A percentile compares a stretch with the other conserved stretches of the same genome.
These are phyloP conservation scores for Aspergillus puulaauensis DNA, from an alignment of 2,329 filamentous ascomycete genomes.

Conservation along the genomic window DNA sequence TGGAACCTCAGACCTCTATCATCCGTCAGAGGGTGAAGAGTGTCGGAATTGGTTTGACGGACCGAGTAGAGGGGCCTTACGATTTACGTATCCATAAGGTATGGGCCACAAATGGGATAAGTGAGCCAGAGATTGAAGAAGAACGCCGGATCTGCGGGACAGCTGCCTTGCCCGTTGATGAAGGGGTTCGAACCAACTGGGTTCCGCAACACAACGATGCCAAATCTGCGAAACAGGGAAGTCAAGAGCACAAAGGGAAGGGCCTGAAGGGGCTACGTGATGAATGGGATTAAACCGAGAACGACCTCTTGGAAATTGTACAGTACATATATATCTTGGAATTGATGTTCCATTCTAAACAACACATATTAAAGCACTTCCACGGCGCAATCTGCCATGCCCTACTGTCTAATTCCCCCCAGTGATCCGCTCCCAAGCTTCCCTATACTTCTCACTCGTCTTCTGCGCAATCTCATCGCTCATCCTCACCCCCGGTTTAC, in stretches of 20 bases:
- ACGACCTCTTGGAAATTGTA: conserved; percentile 7
- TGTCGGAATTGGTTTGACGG: conserved; percentile 84
- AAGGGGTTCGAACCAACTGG: conserved; percentile 34
- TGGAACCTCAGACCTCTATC: conserved; percentile 91
- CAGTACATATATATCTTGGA: conserved; percentile 9
- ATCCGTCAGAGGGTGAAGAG: conserved; percentile 81
- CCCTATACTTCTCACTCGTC: conserved; percentile 71
- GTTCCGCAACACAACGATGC: conserved; percentile 11
- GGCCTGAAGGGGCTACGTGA: conserved; percentile 35
- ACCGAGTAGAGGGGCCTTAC: conserved; percentile 84
- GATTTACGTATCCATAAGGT: conserved; percentile 81
- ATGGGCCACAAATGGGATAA: conserved; percentile 82
- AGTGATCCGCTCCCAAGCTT: conserved; percentile 71
- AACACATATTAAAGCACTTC: neutral
- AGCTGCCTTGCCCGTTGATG: conserved; percentile 38
- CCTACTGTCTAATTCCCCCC: conserved; percentile 47
- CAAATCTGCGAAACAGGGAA: conserved; percentile 8
- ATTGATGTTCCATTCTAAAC: neutral
- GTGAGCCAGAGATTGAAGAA: conserved; percentile 40
- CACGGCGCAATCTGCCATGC: neutral
- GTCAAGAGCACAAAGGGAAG: conserved; percentile 27
- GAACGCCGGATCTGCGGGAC: conserved; percentile 41
- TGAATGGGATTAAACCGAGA: conserved; percentile 30
- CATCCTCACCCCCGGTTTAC: conserved; percentile 70
- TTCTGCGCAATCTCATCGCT: conserved; percentile 67